Base-by-base conservation (phyloP, 1,284 basidiomycete genomes). In the Rhodotorula sp. region DNA sequence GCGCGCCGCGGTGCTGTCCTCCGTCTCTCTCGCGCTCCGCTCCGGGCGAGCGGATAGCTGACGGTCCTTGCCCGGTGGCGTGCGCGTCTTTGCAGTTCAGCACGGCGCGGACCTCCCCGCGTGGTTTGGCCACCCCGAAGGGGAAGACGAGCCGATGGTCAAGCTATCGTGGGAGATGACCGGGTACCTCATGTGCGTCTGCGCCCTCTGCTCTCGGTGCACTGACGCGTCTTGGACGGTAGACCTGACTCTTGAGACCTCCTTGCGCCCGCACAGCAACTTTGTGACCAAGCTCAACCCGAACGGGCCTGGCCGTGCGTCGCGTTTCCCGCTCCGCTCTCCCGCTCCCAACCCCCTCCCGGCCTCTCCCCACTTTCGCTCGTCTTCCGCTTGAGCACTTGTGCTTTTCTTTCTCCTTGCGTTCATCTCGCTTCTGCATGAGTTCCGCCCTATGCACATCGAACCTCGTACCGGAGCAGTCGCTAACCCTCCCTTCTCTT, bases 251-350 rank as follows among this genome's bases (percentile, higher is more conserved):
- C 15, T 44, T 13, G 9, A 19, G 9, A 19, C 21, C 8, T 44
- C 15, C 21, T 44, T 12, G 5, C 13, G 44, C 21, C 3, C 44
- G 44, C 44, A 44, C 74, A 76, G 74, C n/a, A 74, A 76, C 58
- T 76, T 74, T 46, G 67, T 76, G 15, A 55, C 54, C 37, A 56
- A 66, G 13, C 37, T 76, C 8, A 66, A 72, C 34, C 75, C 75
- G 21, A 76, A 76, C n/a, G 75, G 75, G 19, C 70, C 75, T 2
- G 68, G 61, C 22, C 68, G 74, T 76, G 21, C 48, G 69, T 67
- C n/a, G 22, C 19, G 7, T 39, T 15, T 39, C 39, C 9, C 37
- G 25, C n/a, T 44, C 8, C 55, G 48, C 15, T 3, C 21, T 46
- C 32, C 29, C 39, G 10, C 2, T 27, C 39, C 32, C 1, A 1